phyloP scores from a whole-genome alignment of 331 rosid genomes.

The Malus hybrid region DNA sequence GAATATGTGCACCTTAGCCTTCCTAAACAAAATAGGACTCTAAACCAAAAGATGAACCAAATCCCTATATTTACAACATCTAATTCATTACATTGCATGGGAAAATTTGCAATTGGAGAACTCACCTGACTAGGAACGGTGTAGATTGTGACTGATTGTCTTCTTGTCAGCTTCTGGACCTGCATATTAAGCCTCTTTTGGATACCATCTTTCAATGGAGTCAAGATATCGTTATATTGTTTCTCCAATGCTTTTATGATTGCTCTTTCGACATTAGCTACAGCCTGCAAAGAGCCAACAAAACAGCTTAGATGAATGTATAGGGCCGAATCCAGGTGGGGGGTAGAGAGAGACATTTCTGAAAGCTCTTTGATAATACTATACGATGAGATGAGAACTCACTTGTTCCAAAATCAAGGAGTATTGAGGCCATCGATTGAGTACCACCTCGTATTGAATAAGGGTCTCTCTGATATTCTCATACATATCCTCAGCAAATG shows the following conservation, averaged over 20 bases:
- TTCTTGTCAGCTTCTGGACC: slow-evolving; percentile 95
- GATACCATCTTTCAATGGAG: slow-evolving; percentile 90
- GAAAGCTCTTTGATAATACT: neutral
- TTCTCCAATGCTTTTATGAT: slow-evolving; percentile 83
- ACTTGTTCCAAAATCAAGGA: slow-evolving; percentile 84
- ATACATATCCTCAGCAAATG: slow-evolving; percentile 89
- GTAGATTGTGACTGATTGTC: slow-evolving; percentile 66
- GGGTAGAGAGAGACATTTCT: neutral
- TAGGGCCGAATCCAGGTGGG: too few relatives aligned
- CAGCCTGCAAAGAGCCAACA: slow-evolving; percentile 44
- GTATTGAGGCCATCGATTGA: slow-evolving; percentile 97
- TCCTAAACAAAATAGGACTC: too few relatives aligned
- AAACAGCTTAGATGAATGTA: neutral
- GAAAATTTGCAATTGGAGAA: slow-evolving; percentile 8
- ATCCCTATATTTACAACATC: neutral
- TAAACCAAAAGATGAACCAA: too few relatives aligned
- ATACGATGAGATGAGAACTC: slow-evolving; percentile 18
- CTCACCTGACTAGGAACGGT: slow-evolving; percentile 77
- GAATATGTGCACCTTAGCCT: too few relatives aligned
- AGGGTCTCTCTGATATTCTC: slow-evolving; percentile 74
- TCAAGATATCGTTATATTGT: slow-evolving; percentile 80
- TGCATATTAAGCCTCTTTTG: slow-evolving; percentile 91
- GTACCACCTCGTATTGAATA: slow-evolving; percentile 66
- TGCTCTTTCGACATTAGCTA: slow-evolving; percentile 83
- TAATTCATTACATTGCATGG: neutral